phyloP scores from a whole-genome alignment of 768 basidiomycete species.

The Macrocybe gigantea region DNA sequence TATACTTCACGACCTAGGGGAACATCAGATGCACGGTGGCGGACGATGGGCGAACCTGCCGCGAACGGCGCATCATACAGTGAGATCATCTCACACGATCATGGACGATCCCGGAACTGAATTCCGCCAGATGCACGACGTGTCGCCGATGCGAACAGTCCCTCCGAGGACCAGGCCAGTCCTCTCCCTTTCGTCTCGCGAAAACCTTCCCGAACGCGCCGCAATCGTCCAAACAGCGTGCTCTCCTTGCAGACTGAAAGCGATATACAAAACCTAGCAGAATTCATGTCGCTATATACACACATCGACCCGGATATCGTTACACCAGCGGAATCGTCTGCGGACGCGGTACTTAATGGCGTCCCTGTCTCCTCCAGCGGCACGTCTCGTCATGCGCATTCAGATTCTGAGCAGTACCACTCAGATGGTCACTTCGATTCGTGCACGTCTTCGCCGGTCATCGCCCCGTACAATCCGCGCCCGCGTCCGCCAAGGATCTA shows the following conservation, averaged over 20 bases:
- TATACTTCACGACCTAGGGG: slow-evolving; percentile 55
- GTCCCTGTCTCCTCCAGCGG: not conserved
- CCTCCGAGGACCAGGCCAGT: slow-evolving; percentile 16
- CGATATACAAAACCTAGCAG: slow-evolving; percentile 46
- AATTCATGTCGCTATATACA: slow-evolving; percentile 33
- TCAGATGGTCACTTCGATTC: not conserved
- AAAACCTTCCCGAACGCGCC: slow-evolving; percentile 16
- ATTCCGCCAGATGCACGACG: not conserved
- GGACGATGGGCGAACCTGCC: slow-evolving; percentile 20
- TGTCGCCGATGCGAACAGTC: no score
- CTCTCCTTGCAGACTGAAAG: slow-evolving; percentile 43
- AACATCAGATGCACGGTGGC: slow-evolving; percentile 67
- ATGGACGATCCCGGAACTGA: not conserved
- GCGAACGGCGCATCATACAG: slow-evolving; percentile 21
- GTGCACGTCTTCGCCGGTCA: not conserved
- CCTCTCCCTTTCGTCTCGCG: slow-evolving; percentile 18
- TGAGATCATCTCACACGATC: not conserved
- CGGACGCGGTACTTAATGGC: not conserved
- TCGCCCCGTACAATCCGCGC: slow-evolving; percentile 13
- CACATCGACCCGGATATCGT: slow-evolving; percentile 1
- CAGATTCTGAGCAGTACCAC: not conserved
- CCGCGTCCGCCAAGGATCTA: slow-evolving; percentile 15
- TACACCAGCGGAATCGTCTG: not conserved
- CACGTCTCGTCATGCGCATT: not conserved
- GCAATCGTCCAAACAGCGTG: slow-evolving; percentile 30